Conservation (phyloP, 2,329 filamentous ascomycete species). For the Fusarium incarnatum region DNA sequence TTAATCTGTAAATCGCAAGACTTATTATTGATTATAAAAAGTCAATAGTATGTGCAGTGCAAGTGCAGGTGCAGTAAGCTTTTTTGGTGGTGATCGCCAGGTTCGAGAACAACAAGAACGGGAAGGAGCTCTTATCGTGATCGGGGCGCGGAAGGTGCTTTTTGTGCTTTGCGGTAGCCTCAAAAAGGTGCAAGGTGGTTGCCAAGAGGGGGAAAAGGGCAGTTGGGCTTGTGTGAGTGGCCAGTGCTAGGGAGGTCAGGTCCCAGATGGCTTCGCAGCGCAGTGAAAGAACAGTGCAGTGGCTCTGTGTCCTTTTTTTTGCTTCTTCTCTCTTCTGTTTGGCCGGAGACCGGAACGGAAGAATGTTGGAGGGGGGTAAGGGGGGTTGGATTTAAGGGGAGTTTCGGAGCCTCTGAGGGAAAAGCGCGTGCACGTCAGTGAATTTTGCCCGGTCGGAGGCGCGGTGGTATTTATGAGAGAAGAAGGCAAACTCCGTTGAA, state of each 20-base stretch:
- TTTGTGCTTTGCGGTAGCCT: slow-evolving; percentile 37
- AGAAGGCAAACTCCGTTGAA: slow-evolving; percentile 51
- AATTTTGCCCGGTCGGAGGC: slow-evolving; percentile 58
- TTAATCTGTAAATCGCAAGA: slow-evolving; percentile 23
- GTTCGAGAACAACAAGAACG: slow-evolving; percentile 38
- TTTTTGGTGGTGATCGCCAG: slow-evolving; percentile 32
- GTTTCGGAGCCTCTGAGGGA: slow-evolving; percentile 55
- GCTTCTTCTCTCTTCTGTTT: slow-evolving; percentile 36
- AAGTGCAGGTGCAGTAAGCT: not conserved
- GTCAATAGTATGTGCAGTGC: slow-evolving; percentile 7
- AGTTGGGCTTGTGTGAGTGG: slow-evolving; percentile 21
- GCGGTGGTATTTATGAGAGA: slow-evolving; percentile 61
- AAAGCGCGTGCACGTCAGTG: slow-evolving; percentile 62
- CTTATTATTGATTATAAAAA: slow-evolving; percentile 39
- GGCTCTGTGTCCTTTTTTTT: slow-evolving; percentile 38
- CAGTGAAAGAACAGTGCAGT: slow-evolving; percentile 1
- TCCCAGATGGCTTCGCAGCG: slow-evolving; percentile 24
- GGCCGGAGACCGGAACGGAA: slow-evolving; percentile 31
- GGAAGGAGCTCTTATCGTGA: slow-evolving; percentile 38
- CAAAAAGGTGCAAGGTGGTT: slow-evolving; percentile 32
- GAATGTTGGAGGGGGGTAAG: slow-evolving; percentile 25
- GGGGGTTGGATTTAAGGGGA: slow-evolving; percentile 48
- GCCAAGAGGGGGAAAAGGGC: slow-evolving; percentile 27
- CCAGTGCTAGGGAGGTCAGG: slow-evolving; percentile 16
- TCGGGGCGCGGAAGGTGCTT: slow-evolving; percentile 35